These are phyloP conservation scores for Arthroderma sp. DNA, from an alignment of 2,329 filamentous ascomycete species.

Conservation along the genomic window DNA sequence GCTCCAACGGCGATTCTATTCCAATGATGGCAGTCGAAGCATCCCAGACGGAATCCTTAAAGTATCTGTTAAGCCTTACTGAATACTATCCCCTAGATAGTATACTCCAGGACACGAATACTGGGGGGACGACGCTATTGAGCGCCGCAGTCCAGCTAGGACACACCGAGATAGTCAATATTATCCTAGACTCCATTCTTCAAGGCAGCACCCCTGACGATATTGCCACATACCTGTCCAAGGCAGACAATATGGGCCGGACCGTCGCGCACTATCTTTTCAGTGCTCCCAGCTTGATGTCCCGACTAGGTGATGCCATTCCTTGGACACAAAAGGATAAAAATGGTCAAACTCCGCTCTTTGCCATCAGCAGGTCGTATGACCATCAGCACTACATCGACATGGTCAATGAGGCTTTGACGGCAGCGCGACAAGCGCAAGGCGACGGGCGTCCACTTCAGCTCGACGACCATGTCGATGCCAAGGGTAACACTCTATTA, in stretches of 20 bases:
- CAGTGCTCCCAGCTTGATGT: constrained; percentile 70
- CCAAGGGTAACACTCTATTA: constrained; percentile 85
- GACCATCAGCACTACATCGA: constrained; percentile 74
- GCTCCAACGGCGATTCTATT: constrained; percentile 64
- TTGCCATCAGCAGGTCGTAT: constrained; percentile 88
- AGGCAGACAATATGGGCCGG: constrained; percentile 72
- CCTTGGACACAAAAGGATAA: constrained; percentile 87
- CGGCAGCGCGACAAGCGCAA: constrained; percentile 60
- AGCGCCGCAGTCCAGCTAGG: constrained; percentile 84
- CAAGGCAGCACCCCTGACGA: constrained; percentile 41
- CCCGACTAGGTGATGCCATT: constrained; percentile 59
- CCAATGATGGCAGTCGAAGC: constrained; percentile 74
- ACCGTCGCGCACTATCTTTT: constrained; percentile 95
- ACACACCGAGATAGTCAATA: constrained; percentile 58
- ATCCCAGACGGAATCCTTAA: constrained; percentile 56
- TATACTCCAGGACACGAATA: constrained; percentile 72
- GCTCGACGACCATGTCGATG: constrained; percentile 82
- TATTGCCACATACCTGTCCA: constrained; percentile 54
- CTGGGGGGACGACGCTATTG: constrained; percentile 76
- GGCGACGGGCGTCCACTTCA: constrained; percentile 68
- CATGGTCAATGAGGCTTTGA: constrained; percentile 76
- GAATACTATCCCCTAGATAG: constrained; percentile 60
- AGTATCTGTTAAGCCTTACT: constrained; percentile 63
- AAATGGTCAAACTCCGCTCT: constrained; percentile 94
- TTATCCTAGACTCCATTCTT: constrained; percentile 59